phyloP scores from a whole-genome alignment of 2,329 filamentous ascomycete species.

The Alternaria sp. region DNA sequence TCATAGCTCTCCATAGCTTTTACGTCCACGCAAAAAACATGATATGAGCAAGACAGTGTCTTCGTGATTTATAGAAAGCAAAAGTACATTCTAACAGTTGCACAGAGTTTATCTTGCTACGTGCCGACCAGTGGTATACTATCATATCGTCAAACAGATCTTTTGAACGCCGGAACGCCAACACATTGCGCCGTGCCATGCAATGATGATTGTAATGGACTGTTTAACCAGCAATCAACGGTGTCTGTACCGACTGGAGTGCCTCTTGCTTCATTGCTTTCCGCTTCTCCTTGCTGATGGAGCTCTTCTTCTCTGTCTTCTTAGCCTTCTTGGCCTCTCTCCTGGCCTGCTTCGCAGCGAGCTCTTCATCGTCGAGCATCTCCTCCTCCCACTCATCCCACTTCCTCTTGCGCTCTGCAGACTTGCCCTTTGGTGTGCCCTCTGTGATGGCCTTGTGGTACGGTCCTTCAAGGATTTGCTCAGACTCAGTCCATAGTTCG shows the following conservation, averaged over 20 bases:
- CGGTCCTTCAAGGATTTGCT: slow-evolving; percentile 69
- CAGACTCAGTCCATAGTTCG: slow-evolving; percentile 85
- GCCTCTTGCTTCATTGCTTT: slow-evolving; percentile 58
- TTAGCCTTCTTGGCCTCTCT: slow-evolving; percentile 59
- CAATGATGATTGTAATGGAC: neutral
- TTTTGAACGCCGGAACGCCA: slow-evolving; percentile 31
- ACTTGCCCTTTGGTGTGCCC: slow-evolving; percentile 26
- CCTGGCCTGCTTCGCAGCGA: slow-evolving; percentile 45
- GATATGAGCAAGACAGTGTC: neutral
- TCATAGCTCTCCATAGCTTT: slow-evolving; percentile 3
- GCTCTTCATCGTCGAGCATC: slow-evolving; percentile 43
- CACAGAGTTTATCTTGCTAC: neutral
- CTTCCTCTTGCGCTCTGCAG: slow-evolving; percentile 45
- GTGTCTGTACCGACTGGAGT: slow-evolving; percentile 51
- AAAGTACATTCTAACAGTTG: neutral
- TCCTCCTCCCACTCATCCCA: slow-evolving; percentile 49
- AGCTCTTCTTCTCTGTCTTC: slow-evolving; percentile 39
- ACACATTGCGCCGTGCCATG: slow-evolving; percentile 21
- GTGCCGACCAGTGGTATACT: slow-evolving; percentile 18
- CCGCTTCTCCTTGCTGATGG: slow-evolving; percentile 55
- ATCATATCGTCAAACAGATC: slow-evolving; percentile 16
- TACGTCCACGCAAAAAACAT: neutral
- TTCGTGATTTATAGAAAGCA: neutral
- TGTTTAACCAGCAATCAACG: slow-evolving; percentile 29
- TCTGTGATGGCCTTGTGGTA: slow-evolving; percentile 40